Conservation (phyloP, 306 rosid species). For the Canavalia ensiformis region DNA sequence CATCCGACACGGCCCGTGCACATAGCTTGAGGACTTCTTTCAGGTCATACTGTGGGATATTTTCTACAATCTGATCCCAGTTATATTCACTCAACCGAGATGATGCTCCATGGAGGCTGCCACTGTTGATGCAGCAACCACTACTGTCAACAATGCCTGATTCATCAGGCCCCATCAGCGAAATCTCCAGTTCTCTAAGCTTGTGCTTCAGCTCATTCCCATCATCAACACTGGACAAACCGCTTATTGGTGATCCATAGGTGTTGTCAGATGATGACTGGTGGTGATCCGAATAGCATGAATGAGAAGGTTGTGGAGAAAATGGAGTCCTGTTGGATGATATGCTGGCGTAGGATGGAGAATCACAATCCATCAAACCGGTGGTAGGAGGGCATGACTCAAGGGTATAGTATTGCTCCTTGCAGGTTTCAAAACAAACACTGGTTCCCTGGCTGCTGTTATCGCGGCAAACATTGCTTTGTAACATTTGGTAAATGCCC, state of each 20-base stretch:
- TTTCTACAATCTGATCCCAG: constrained; percentile 56
- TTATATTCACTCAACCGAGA: constrained; percentile 46
- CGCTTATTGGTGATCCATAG: constrained; percentile 77
- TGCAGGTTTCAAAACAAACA: constrained; percentile 60
- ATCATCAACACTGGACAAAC: constrained; percentile 72
- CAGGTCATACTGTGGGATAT: constrained; percentile 55
- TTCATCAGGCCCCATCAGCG: constrained; percentile 71
- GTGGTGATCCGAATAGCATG: constrained; percentile 77
- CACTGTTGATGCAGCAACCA: constrained; percentile 53
- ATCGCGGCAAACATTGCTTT: constrained; percentile 55
- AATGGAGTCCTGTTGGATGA: constrained; percentile 72
- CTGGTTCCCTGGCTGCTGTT: constrained; percentile 64
- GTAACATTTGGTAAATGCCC: constrained; percentile 62
- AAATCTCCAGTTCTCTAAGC: constrained; percentile 73
- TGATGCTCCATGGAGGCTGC: constrained; percentile 38
- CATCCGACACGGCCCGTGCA: constrained; percentile 68
- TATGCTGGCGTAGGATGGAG: constrained; percentile 77
- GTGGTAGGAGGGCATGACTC: constrained; percentile 67
- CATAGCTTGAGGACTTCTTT: constrained; percentile 61
- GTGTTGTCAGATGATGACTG: constrained; percentile 64
- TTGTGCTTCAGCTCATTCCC: constrained; percentile 64
- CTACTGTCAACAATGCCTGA: constrained; percentile 69
- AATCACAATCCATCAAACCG: constrained; percentile 56
- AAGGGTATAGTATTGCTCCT: constrained; percentile 67
- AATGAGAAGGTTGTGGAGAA: constrained; percentile 77